phyloP scores from a whole-genome alignment of 2,329 filamentous ascomycete genomes.

The Diaporthe vaccinii region DNA sequence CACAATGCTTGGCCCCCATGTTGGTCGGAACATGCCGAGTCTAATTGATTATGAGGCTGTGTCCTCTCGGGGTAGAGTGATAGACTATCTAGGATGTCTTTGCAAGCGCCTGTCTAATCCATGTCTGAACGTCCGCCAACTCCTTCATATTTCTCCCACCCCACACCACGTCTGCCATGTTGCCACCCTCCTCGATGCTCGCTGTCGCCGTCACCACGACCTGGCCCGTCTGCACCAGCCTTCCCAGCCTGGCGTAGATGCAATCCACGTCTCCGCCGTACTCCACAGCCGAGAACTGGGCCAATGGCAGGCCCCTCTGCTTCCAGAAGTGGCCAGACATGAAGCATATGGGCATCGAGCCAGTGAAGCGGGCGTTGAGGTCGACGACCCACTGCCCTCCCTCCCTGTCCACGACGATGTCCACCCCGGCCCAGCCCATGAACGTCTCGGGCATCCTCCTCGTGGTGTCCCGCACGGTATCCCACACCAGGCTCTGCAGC shows the following conservation, averaged over 20 bases:
- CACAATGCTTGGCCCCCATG: not conserved
- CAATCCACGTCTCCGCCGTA: conserved; percentile 42
- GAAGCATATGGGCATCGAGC: conserved; percentile 46
- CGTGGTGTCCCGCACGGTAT: conserved; percentile 44
- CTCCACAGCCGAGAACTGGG: conserved; percentile 44
- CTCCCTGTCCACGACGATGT: conserved; percentile 43
- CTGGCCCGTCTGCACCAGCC: conserved; percentile 40
- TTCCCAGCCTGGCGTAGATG: conserved; percentile 41
- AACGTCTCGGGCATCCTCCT: conserved; percentile 41
- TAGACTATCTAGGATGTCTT: conserved; percentile 31
- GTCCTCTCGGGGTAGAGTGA: not conserved
- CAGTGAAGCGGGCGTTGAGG: conserved; percentile 46
- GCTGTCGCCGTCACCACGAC: conserved; percentile 45
- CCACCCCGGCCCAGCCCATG: conserved; percentile 45
- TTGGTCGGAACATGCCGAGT: conserved; percentile 5
- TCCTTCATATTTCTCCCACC: conserved; percentile 41
- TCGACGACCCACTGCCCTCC: conserved; percentile 45
- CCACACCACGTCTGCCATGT: conserved; percentile 46
- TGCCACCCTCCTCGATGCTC: conserved; percentile 39
- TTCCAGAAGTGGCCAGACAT: conserved; percentile 45
- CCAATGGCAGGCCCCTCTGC: conserved; percentile 41
- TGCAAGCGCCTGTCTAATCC: conserved; percentile 37
- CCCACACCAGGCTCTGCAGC: conserved; percentile 39
- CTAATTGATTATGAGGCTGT: not conserved
- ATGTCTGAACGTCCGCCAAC: conserved; percentile 39